Evolutionary conservation across 139 green algal species (phyloP).

Genomic region (Chloropicon primus): DNA sequence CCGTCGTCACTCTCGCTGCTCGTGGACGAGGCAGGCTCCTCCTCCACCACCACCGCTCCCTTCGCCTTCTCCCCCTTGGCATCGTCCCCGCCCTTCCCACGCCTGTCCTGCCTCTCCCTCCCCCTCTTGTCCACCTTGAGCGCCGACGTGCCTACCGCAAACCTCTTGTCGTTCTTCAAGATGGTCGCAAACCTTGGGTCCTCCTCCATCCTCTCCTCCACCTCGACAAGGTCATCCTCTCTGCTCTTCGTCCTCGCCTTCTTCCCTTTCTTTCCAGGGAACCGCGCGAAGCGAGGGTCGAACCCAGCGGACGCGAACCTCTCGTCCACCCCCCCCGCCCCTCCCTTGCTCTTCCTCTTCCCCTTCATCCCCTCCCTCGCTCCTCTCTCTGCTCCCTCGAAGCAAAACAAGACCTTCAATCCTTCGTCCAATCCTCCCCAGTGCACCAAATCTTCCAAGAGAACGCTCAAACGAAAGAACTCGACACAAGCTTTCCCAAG

Average conservation of each 20-base stretch:
- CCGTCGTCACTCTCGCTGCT: not conserved
- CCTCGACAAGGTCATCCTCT: not conserved
- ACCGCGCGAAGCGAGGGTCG: not conserved
- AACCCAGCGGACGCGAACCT: not conserved
- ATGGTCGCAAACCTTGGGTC: not conserved
- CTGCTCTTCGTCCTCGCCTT: not conserved
- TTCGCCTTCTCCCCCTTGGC: not conserved
- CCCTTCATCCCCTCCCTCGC: not conserved
- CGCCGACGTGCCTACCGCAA: not conserved
- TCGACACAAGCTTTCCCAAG: too few species aligned
- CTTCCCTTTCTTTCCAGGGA: not conserved
- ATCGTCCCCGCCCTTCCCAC: too few species aligned
- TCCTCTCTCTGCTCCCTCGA: too few species aligned
- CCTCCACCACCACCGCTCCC: not conserved
- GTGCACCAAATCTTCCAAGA: too few species aligned
- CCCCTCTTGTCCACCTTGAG: not conserved
- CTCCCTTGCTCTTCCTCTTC: not conserved
- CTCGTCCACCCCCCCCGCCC: not conserved
- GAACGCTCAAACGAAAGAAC: too few species aligned
- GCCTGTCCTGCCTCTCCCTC: not conserved
- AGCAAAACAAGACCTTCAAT: too few species aligned
- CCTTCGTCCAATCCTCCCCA: too few species aligned
- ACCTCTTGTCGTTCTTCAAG: not conserved
- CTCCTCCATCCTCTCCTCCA: not conserved
- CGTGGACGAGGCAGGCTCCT: not conserved